These are phyloP conservation scores for Xylariaceae sp. DNA, from an alignment of 2,329 filamentous ascomycete species.

Conservation along the genomic window DNA sequence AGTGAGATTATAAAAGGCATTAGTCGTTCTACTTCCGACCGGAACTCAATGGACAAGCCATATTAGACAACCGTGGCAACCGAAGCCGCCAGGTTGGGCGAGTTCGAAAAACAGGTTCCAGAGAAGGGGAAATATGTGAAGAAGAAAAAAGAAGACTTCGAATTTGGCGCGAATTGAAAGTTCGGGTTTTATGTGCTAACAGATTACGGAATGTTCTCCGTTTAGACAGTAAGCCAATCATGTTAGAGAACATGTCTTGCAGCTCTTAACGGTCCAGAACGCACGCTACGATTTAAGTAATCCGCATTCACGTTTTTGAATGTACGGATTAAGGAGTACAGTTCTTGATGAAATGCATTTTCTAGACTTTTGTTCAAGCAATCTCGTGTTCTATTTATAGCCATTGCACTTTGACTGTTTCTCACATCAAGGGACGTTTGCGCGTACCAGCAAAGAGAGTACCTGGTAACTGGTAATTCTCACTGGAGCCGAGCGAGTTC, in stretches of 20 bases:
- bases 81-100: constrained; percentile 23
- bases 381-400: no score
- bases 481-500: background rate
- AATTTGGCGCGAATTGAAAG: constrained; percentile 10
- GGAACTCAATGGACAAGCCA: constrained; percentile 42
- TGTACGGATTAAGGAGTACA: no score
- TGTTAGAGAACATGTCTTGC: background rate
- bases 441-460: no score
- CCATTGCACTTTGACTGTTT: no score
- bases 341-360: no score
- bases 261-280: background rate
- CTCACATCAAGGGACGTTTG: no score
- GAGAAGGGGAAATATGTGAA: constrained; percentile 48
- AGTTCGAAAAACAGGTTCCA: constrained; percentile 32
- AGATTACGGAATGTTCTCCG: background rate
- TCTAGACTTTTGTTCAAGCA: no score
- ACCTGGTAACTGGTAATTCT: background rate
- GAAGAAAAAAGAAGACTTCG: constrained; percentile 32
- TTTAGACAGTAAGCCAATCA: constrained; percentile 21
- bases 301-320: no score
- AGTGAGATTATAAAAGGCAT: constrained; percentile 58
- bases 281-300: background rate
- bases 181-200: constrained; percentile 11
- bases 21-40: constrained; percentile 49
- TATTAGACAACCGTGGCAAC: constrained; percentile 18